Conservation (phyloP, 805 yeast species). For the Ogataea kodamae region DNA sequence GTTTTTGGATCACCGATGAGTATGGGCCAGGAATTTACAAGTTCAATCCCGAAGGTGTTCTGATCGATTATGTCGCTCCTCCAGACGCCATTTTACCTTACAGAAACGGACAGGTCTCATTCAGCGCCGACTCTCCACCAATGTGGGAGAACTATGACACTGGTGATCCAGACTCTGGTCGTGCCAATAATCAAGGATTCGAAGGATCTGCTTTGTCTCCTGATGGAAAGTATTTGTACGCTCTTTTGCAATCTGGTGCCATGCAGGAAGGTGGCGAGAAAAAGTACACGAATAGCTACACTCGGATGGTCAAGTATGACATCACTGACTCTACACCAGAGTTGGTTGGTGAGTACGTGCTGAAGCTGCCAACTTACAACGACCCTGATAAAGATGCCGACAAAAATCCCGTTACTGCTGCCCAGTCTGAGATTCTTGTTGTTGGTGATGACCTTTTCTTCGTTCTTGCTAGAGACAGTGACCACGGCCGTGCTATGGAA, state of each 20-base stretch:
- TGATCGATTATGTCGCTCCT: constrained; percentile 28
- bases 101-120: constrained; percentile 22
- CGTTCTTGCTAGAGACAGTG: constrained; percentile 32
- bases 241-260: constrained; percentile 30
- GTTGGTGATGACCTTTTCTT: constrained; percentile 28
- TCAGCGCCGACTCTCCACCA: constrained; percentile 30
- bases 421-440: constrained; percentile 31
- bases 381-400: constrained; percentile 19
- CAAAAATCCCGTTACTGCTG: constrained; percentile 30
- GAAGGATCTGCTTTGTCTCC: constrained; percentile 33
- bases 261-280: constrained; percentile 33
- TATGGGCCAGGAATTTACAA: constrained; percentile 33
- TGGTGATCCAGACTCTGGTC: constrained; percentile 29
- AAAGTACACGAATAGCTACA: constrained; percentile 20
- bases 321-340: constrained; percentile 18
- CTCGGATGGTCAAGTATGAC: constrained; percentile 31
- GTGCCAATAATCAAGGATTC: constrained; percentile 32
- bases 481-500: constrained; percentile 23
- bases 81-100: constrained; percentile 31
- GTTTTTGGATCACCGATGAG: constrained; percentile 35
- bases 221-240: constrained; percentile 29
- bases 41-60: constrained; percentile 26
- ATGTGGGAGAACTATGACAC: constrained; percentile 22
- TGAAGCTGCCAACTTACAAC: constrained; percentile 28
- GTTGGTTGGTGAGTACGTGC: constrained; percentile 29